Evolutionary conservation across 2,329 filamentous ascomycete genomes (phyloP), one percentile per base, ranked within the genome.

Genomic region (Diaporthe sp.): DNA sequence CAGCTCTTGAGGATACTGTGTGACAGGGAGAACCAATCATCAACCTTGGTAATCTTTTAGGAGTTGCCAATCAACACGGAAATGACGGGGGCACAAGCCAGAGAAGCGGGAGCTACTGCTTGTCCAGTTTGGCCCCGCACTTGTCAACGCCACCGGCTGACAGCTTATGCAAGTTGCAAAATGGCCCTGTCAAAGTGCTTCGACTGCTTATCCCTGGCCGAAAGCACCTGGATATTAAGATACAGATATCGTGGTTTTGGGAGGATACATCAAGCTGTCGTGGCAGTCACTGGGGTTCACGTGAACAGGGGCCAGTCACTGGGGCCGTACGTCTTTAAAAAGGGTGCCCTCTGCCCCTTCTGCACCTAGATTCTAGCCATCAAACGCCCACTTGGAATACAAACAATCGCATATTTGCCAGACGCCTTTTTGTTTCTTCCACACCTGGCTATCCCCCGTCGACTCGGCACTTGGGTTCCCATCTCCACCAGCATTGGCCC

Each of bases 141-240:
- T 6, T 3, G 22, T 5, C 1, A 9, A 53, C 22, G 62, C 44
- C 31, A 53, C 6, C 62, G 31, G 12, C 25, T 15, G 7, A 31
- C 12, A 34, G 46, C 44, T 51, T 10, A 68, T 68, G 62, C 62
- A 68, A n/a, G 19, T 68, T 68, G 9, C 62, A 51, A 68, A 51
- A 68, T 12, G 44, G 15, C 62, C 62, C 44, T 68, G 62, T 68
- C 31, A n/a, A 25, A 12, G 12, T 17, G 3, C 3, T 51, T 7
- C 12, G 15, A 37, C 9, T 37, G 31, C 10, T 9, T 25, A 9
- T 25, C 5, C 19, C 42, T 25, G 2, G 8, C 22, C 39, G 8
- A 17, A 7, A 22, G 22, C 19, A 53, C 19, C 2, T 49, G 13
- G 13, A 9, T 37, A 46, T 13, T n/a, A 5, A 17, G 34, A n/a